Base-by-base conservation (phyloP, 1,284 basidiomycete genomes). In the Pseudozyma thailandica region DNA sequence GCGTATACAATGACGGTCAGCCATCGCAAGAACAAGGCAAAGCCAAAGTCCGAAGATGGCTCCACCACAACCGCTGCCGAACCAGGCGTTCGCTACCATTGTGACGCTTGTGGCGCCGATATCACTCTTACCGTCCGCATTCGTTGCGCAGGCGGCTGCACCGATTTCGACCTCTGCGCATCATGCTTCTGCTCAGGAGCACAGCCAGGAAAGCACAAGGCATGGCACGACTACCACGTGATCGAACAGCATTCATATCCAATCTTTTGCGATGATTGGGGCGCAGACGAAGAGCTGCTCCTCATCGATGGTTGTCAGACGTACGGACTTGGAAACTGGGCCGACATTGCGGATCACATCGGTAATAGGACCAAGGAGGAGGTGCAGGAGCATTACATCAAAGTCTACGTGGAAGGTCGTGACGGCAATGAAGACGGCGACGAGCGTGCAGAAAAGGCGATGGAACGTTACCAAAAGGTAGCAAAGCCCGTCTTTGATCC, bases 321-420 rank as follows among this genome's bases (percentile, higher is more conserved):
- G 31, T 92, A 94, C 79, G 95, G 95, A 1, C 84, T 98, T 21
- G 96, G 96, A 13, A 98, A 98, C 83, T 98, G 95, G 95, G 90
- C 91, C 80, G 94, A 95, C 79, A 93, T 96, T 49, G 92, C 94
- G 2, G 94, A 96, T 78, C 93, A 98, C 69, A 89, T 98, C 51
- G 95, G 96, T 6, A 96, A 94, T 42, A 88, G 94, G 52, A 92
- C 93, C 7, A 94, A 91, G 82, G 94, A 97, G 79, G 95, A 98
- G 79, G 92, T 94, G 25, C 91, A 95, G 84, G 85, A 89, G 51
- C 95, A 98, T 85, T 98, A 98, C 83, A 87, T 89, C 45, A 83
- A 88, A 41, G 88, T 92, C 28, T 98, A 94, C 80, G 87, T 97
- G 56, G 88, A 82, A 44, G 81, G 81, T 8, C 60, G 72, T 26